Conservation (phyloP, 768 basidiomycete species). For the Amanita subjunquillea region DNA sequence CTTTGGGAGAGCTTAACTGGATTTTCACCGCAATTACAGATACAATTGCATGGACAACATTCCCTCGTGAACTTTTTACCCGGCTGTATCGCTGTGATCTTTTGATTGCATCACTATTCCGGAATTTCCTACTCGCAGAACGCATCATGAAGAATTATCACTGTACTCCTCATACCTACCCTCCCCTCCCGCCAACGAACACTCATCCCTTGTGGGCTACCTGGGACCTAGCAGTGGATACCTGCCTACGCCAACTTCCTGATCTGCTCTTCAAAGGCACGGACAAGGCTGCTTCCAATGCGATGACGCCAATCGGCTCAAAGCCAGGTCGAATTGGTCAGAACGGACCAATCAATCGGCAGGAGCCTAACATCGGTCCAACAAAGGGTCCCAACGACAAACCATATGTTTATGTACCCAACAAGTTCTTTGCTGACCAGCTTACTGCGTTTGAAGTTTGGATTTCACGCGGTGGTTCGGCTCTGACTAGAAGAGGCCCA, state of each 20-base stretch:
- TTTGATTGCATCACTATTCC: constrained; percentile 90
- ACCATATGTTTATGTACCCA: constrained; percentile 71
- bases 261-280: constrained; percentile 49
- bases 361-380: constrained; percentile 15
- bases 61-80: constrained; percentile 88
- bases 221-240: constrained; percentile 96
- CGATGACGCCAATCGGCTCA: constrained; percentile 17
- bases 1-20: constrained; percentile 98
- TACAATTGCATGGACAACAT: constrained; percentile 98
- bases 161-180: constrained; percentile 91
- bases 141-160: constrained; percentile 97
- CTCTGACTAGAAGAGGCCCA: constrained; percentile 67
- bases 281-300: constrained; percentile 12
- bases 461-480: constrained; percentile 90
- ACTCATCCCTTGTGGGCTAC: constrained; percentile 95
- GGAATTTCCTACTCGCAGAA: constrained; percentile 95
- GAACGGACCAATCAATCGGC: constrained; percentile 21
- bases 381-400: constrained; percentile 23
- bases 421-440: constrained; percentile 91
- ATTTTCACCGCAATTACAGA: constrained; percentile 99
- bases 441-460: constrained; percentile 97
- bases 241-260: constrained; percentile 88
- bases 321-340: constrained; percentile 34
- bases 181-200: constrained; percentile 89
- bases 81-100: constrained; percentile 92